Evolutionary conservation across 805 yeast genomes (phyloP).

Genomic region (Yamadazyma insecticola): DNA sequence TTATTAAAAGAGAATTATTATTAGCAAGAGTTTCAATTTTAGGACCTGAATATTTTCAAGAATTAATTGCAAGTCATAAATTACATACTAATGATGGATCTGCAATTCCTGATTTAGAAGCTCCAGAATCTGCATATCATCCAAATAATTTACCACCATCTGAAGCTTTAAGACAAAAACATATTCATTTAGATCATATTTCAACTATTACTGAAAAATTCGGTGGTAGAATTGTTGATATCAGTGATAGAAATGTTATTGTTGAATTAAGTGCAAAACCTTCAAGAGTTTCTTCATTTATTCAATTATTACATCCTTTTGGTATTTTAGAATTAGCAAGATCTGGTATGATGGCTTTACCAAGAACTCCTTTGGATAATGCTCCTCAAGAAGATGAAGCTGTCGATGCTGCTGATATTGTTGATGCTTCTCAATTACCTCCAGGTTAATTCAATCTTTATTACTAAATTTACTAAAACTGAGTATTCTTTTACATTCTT

Average conservation of each 20-base stretch:
- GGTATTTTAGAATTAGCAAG: slow-evolving; percentile 95
- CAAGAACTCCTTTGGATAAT: slow-evolving; percentile 83
- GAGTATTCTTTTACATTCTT: no score
- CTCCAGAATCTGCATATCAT: slow-evolving; percentile 56
- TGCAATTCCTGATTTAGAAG: slow-evolving; percentile 40
- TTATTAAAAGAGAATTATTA: slow-evolving; percentile 85
- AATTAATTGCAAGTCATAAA: slow-evolving; percentile 81
- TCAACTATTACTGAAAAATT: slow-evolving; percentile 76
- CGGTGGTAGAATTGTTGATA: slow-evolving; percentile 90
- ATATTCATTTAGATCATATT: slow-evolving; percentile 80
- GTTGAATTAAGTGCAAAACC: slow-evolving; percentile 96
- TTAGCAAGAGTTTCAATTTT: slow-evolving; percentile 87
- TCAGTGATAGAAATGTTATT: slow-evolving; percentile 88
- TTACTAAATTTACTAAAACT: no score
- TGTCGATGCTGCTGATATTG: slow-evolving; percentile 61
- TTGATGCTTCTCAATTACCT: slow-evolving; percentile 86
- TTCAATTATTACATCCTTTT: slow-evolving; percentile 88
- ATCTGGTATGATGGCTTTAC: slow-evolving; percentile 98
- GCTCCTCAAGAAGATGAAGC: slow-evolving; percentile 40
- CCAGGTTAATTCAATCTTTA: slow-evolving; percentile 67
- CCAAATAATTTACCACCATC: slow-evolving; percentile 87
- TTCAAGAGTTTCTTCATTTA: slow-evolving; percentile 77
- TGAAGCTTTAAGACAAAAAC: slow-evolving; percentile 92
- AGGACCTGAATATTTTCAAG: slow-evolving; percentile 98
- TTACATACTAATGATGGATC: slow-evolving; percentile 37